Evolutionary conservation across 202 grass and related monocot genomes (phyloP).

Genomic region (Digitaria exilis): DNA sequence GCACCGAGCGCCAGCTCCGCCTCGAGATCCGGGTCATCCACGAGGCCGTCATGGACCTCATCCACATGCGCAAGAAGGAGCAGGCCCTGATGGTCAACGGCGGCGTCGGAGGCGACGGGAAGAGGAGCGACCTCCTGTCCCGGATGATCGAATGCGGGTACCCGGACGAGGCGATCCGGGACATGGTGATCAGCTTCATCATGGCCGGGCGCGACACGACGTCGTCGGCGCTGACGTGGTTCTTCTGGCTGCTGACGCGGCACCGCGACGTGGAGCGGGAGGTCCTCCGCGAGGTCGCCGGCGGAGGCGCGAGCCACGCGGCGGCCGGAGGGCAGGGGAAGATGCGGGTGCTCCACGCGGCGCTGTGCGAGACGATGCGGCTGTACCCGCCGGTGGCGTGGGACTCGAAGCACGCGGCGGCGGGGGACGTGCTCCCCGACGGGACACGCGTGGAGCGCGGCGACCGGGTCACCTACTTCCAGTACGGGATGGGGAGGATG

Average conservation of each 20-base stretch:
- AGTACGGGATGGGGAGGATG: conserved; percentile 96
- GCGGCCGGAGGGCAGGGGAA: conserved; percentile 19
- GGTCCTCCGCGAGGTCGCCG: conserved; percentile 41
- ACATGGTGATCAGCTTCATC: conserved; percentile 97
- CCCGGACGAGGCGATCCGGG: conserved; percentile 69
- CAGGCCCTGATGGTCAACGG: conserved; percentile 18
- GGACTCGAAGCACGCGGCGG: conserved; percentile 84
- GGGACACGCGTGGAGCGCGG: conserved; percentile 62
- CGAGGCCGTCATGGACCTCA: conserved; percentile 66
- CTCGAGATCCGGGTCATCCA: conserved; percentile 67
- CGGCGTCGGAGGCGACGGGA: background rate
- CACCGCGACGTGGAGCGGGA: conserved; percentile 60
- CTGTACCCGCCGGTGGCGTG: conserved; percentile 88
- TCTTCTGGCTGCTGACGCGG: conserved; percentile 83
- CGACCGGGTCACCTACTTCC: conserved; percentile 89
- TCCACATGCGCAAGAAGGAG: conserved; percentile 50
- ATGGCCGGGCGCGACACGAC: conserved; percentile 92
- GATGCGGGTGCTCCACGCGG: conserved; percentile 79
- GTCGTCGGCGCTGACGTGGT: conserved; percentile 85
- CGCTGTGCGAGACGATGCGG: conserved; percentile 89
- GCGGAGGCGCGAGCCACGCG: background rate
- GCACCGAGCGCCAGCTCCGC: conserved; percentile 60
- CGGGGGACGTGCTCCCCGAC: conserved; percentile 73
- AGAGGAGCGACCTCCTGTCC: conserved; percentile 69
- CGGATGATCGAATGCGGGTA: conserved; percentile 75